Evolutionary conservation across 139 green algal species (phyloP), one percentile per base, ranked within the genome.

Genomic region (Asterochloris sp.): DNA sequence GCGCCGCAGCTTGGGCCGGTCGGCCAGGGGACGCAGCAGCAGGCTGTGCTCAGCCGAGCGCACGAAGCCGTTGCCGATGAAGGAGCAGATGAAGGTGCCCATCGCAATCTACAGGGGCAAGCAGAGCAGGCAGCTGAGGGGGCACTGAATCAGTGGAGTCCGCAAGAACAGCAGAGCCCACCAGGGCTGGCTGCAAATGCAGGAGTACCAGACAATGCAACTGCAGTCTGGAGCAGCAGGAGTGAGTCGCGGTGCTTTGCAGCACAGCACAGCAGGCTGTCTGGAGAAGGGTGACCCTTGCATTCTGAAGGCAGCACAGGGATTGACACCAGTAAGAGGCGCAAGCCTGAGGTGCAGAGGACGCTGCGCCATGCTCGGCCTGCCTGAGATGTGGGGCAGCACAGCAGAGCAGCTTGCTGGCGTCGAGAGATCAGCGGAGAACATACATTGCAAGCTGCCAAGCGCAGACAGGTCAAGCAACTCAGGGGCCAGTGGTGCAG

Each of bases 11-110:
- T 76, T 71, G 19, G 67, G 67, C 38, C 12, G 47, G 69, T 73
- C 60, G 71, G 82, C 79, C 38, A 89, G 85, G 28, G 24, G 69
- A 9, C 38, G 61, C 16, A 93, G 73, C 28, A 83, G 24, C 60
- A 81, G 73, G 28, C 63, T 80, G 61, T 87, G 82, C 68, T 90
- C 47, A 10, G 83, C 85, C 38, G 69, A 87, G 21, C 87, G 78
- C 28, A 96, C 90, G 78, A 97, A 94, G 64, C 85, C 88, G 83
- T 97, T 96, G 68, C 94, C 95, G 62, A 98, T 94, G 81, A 97
- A 97, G 10, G 93, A 93, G 13, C 98, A 82, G 61, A 98, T 92
- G 86, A 98, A 98, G 8, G 92, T 96, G 28, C 94, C 94, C 89
- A 98, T 97, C 12, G 89, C 88, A 82, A 98, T 96, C 94, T 98